phyloP scores from a whole-genome alignment of 148 eudicot genomes.

The Vaccinium corymbosum region DNA sequence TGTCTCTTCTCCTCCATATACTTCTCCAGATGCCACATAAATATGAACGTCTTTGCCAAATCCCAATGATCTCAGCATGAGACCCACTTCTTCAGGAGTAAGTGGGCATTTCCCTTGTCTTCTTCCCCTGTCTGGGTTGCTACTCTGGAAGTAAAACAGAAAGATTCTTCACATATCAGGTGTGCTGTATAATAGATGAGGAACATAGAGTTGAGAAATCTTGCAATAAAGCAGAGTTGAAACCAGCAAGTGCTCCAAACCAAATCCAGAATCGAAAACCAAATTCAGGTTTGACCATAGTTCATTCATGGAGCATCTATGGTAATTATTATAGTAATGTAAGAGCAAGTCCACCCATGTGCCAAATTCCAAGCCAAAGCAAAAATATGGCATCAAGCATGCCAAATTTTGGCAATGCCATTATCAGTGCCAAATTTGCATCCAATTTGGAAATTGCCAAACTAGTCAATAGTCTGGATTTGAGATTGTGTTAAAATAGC shows the following conservation, averaged over 20 bases:
- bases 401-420: too few species aligned
- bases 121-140: constrained; percentile 83
- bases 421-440: too few species aligned
- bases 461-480: too few species aligned
- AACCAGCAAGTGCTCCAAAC: background rate
- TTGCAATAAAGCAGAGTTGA: background rate
- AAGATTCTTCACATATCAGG: background rate
- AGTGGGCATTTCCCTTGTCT: constrained; percentile 98
- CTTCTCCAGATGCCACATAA: constrained; percentile 96
- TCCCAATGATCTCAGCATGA: constrained; percentile 95
- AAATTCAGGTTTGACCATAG: background rate
- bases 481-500: too few species aligned
- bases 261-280: background rate
- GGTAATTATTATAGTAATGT: background rate
- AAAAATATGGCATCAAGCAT: too few species aligned
- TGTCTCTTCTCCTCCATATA: constrained; percentile 86
- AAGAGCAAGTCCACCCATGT: too few species aligned
- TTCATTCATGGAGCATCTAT: background rate
- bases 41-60: constrained; percentile 76
- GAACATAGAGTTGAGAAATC: background rate
- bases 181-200: background rate
- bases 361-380: too few species aligned
- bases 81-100: constrained; percentile 95
- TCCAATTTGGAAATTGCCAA: too few species aligned
- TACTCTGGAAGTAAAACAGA: constrained; percentile 42